phyloP scores from a whole-genome alignment of 1,139 yeast species.

The Casaregolazyma suthepensis region DNA sequence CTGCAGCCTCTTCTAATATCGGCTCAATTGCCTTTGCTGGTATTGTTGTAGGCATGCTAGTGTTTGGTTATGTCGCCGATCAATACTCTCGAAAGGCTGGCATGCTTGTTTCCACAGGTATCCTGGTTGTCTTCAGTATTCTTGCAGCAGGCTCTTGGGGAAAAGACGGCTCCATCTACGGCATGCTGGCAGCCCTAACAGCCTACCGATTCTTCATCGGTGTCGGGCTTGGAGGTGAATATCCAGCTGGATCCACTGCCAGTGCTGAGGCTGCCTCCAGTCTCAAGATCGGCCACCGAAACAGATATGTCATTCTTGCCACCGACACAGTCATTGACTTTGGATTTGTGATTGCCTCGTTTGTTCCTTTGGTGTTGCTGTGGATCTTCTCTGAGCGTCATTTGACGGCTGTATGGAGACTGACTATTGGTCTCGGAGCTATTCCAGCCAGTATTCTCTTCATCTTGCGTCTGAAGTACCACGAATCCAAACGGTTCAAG shows the following conservation, averaged over 20 bases:
- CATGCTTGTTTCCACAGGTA: slow-evolving; percentile 67
- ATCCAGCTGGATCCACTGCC: slow-evolving; percentile 89
- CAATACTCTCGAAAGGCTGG: slow-evolving; percentile 71
- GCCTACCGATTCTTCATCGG: slow-evolving; percentile 84
- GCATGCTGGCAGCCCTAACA: slow-evolving; percentile 76
- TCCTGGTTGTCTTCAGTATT: slow-evolving; percentile 69
- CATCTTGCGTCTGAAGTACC: slow-evolving; percentile 66
- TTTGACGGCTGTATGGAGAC: slow-evolving; percentile 82
- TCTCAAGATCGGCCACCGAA: slow-evolving; percentile 74
- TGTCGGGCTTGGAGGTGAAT: slow-evolving; percentile 73
- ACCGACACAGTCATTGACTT: slow-evolving; percentile 83
- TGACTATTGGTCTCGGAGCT: slow-evolving; percentile 90
- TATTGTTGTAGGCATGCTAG: slow-evolving; percentile 78
- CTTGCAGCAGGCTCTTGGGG: slow-evolving; percentile 89
- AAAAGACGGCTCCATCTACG: slow-evolving; percentile 49
- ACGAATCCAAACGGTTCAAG: slow-evolving; percentile 64
- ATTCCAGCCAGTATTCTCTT: slow-evolving; percentile 77
- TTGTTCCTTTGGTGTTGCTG: slow-evolving; percentile 78
- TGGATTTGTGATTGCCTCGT: slow-evolving; percentile 79
- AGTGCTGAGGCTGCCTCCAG: slow-evolving; percentile 86
- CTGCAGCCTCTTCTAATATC: slow-evolving; percentile 68
- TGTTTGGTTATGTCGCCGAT: slow-evolving; percentile 76
- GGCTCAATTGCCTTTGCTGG: slow-evolving; percentile 90
- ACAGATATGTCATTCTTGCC: slow-evolving; percentile 83
- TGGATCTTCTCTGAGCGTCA: slow-evolving; percentile 74